Percentiles rank a stretch among this genome's conserved stretches.
Conservation (phyloP, 305 asterid genomes). For the Lippia alba region DNA sequence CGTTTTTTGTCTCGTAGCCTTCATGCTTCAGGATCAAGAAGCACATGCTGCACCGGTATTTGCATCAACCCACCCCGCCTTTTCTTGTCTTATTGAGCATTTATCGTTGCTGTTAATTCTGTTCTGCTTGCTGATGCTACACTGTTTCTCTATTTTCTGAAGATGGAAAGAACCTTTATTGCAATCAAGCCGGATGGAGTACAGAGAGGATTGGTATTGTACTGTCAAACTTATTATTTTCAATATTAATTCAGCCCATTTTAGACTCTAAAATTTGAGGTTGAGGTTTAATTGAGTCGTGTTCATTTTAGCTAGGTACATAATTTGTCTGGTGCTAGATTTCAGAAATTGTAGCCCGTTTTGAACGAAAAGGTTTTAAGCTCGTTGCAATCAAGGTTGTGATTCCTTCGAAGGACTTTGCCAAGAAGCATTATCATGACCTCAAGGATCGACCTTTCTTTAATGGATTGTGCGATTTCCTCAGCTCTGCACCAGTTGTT, state of each 20-base stretch:
- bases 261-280: neutral
- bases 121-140: slow-evolving; percentile 27
- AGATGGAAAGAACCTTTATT: slow-evolving; percentile 83
- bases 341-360: slow-evolving; percentile 70
- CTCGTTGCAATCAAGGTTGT: slow-evolving; percentile 70
- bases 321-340: slow-evolving; percentile 47
- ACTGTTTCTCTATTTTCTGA: slow-evolving; percentile 14
- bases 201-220: slow-evolving; percentile 80
- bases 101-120: neutral
- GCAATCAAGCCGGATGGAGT: slow-evolving; percentile 95
- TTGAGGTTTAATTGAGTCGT: neutral
- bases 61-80: slow-evolving; percentile 6
- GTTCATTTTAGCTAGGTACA: neutral
- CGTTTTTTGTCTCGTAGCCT: slow-evolving; percentile 44
- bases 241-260: slow-evolving; percentile 7
- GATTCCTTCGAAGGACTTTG: slow-evolving; percentile 76
- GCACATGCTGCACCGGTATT: slow-evolving; percentile 75
- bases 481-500: slow-evolving; percentile 84
- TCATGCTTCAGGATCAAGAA: slow-evolving; percentile 79
- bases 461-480: slow-evolving; percentile 73
- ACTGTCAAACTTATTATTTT: neutral
- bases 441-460: slow-evolving; percentile 79
- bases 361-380: slow-evolving; percentile 78
- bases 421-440: slow-evolving; percentile 77
- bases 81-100: slow-evolving; percentile 18